Percentiles rank a stretch among this genome's conserved stretches.
Conservation (phyloP, 2,329 filamentous ascomycete species). For the Leptographium flavum region DNA sequence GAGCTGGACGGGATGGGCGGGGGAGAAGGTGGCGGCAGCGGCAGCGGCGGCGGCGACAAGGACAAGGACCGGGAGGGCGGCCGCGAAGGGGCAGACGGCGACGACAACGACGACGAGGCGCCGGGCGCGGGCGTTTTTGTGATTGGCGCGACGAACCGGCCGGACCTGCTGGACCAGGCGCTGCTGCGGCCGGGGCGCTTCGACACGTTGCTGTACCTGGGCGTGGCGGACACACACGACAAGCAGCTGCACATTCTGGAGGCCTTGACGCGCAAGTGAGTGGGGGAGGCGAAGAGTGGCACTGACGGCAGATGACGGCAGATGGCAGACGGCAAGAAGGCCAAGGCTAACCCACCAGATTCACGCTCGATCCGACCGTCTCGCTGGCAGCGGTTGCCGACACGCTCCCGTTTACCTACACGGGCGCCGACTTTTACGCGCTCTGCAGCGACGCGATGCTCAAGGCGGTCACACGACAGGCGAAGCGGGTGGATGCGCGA, state of each 20-base stretch:
- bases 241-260: conserved; percentile 93
- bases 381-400: conserved; percentile 63
- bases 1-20: conserved; percentile 87
- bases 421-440: conserved; percentile 92
- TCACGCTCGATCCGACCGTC: conserved; percentile 66
- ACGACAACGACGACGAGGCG: conserved; percentile 36
- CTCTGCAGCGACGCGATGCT: conserved; percentile 97
- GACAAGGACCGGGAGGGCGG: not conserved
- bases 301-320: not conserved
- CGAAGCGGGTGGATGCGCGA: conserved; percentile 68
- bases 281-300: conserved; percentile 11
- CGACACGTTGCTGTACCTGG: conserved; percentile 96
- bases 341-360: conserved; percentile 37
- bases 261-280: conserved; percentile 83
- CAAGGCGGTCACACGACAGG: conserved; percentile 89
- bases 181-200: conserved; percentile 81
- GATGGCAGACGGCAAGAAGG: not conserved
- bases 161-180: conserved; percentile 83
- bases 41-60: not conserved
- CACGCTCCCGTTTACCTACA: conserved; percentile 84
- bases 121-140: conserved; percentile 79
- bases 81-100: conserved; percentile 35
- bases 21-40: conserved; percentile 5
- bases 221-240: conserved; percentile 89
- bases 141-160: conserved; percentile 89